phyloP scores from a whole-genome alignment of 805 yeast species.

The Tetrapisispora taiwanensis region DNA sequence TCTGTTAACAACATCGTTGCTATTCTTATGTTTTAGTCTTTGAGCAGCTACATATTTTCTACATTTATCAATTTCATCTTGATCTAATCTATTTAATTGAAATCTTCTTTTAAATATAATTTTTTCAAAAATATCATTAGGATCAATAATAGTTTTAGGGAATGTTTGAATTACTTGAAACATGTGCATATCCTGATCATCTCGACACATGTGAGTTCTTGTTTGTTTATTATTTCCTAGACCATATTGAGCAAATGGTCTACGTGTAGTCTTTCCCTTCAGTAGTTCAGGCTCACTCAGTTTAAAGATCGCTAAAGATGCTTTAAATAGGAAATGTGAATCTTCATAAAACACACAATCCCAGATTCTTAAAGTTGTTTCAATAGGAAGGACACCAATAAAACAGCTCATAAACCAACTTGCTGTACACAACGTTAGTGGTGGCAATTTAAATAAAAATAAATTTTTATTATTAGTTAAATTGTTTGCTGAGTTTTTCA shows the following conservation, averaged over 20 bases:
- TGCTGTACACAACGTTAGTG: constrained; percentile 85
- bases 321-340: constrained; percentile 73
- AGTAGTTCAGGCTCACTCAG: constrained; percentile 57
- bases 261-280: constrained; percentile 15
- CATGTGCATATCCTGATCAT: constrained; percentile 47
- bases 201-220: constrained; percentile 7
- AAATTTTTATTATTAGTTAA: constrained; percentile 21
- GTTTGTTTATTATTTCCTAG: not conserved
- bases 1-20: constrained; percentile 11
- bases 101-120: constrained; percentile 63
- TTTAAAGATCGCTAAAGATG: constrained; percentile 71
- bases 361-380: constrained; percentile 83
- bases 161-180: constrained; percentile 79
- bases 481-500: not conserved
- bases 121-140: constrained; percentile 53
- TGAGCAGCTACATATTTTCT: constrained; percentile 66
- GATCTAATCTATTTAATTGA: constrained; percentile 66
- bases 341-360: constrained; percentile 91
- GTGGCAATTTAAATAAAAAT: constrained; percentile 70
- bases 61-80: constrained; percentile 71
- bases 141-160: constrained; percentile 65
- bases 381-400: constrained; percentile 83
- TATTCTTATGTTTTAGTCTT: constrained; percentile 33
- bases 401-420: constrained; percentile 98
- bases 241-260: constrained; percentile 7